phyloP scores from a whole-genome alignment of 305 asterid species.

The Plantago coronopus region DNA sequence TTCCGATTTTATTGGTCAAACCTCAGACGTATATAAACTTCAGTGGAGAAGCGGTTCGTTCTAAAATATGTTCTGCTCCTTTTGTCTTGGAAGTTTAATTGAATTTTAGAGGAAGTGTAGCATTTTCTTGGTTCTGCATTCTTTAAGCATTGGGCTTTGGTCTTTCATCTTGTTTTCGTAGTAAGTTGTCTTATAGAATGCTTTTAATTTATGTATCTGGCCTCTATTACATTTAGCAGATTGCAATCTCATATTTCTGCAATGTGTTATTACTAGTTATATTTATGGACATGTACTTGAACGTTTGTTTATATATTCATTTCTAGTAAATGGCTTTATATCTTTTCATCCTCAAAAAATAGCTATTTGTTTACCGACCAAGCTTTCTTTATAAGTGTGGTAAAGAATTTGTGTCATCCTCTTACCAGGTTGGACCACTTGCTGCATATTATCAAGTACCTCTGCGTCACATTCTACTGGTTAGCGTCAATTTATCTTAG shows the following conservation, averaged over 20 bases:
- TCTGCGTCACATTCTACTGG: slow-evolving; percentile 89
- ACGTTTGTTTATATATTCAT: background rate
- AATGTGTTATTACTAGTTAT: no score
- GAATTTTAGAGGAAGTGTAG: background rate
- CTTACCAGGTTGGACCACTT: slow-evolving; percentile 77
- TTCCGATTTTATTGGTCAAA: slow-evolving; percentile 77
- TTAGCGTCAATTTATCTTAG: slow-evolving; percentile 32
- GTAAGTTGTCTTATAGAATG: no score
- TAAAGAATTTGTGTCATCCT: slow-evolving; percentile 1
- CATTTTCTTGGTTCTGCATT: slow-evolving; percentile 5
- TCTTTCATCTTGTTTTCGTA: background rate
- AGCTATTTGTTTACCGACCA: background rate
- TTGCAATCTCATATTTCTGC: no score
- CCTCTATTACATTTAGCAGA: no score
- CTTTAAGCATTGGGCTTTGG: background rate
- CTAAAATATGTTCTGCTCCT: slow-evolving; percentile 12
- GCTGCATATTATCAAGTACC: slow-evolving; percentile 95
- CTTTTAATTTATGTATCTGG: no score
- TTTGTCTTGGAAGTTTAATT: slow-evolving; percentile 5
- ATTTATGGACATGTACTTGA: no score
- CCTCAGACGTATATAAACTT: slow-evolving; percentile 95
- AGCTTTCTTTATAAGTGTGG: slow-evolving; percentile 3
- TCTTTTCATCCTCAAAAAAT: background rate
- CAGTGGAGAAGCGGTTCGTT: slow-evolving; percentile 84
- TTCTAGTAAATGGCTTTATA: background rate